Base-by-base conservation (phyloP, 495 filamentous ascomycete genomes). In the Chaetomium cochliodes region DNA sequence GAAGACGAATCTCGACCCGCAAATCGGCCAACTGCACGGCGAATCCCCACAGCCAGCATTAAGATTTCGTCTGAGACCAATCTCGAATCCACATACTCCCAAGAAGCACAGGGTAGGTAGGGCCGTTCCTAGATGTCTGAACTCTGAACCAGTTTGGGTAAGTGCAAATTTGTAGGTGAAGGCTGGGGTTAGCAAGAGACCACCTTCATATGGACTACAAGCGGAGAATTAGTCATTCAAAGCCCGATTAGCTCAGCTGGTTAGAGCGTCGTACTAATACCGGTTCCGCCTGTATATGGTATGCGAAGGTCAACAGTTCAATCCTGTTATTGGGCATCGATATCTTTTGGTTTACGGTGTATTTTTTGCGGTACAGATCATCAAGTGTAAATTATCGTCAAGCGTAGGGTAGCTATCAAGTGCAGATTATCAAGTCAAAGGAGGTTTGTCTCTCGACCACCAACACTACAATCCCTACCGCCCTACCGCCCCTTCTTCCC, bases 291-390 rank as follows among this genome's bases (percentile, higher is more conserved):
- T 28, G 52, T 66, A 66, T 58, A n/a, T 62, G 47, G 53, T 58
- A 66, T 66, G 65, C 65, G 65, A 66, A 66, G 65, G 65, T 66
- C 65, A 66, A 66, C 65, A 66, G 65, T 66, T 66, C 65, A 66
- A 66, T 66, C 65, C 65, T 66, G 65, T 66, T 66, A 66, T 62
- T 66, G 65, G 65, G 65, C 65, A 66, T 56, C 18, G 5, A 25
- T 20, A 22, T 4, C 49, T 63, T 63, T 63, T 63, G 51, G 20
- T 16, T 37, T 16, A 37, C 33, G 39, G 39, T 9, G 2, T 41
- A 9, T 44, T 44, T 44, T 44, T 44, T 44, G 5, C 5, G 15
- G 13, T 44, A 18, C 9, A 8, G 8, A 37, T 11, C 33, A 37
- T 11, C 8, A 12, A 6, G 9, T 37, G 6, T 1, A 7, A 1